Percentiles rank a stretch among this genome's conserved stretches.
phyloP scores from a whole-genome alignment of 441 rosid species.

The Populus hybrid region DNA sequence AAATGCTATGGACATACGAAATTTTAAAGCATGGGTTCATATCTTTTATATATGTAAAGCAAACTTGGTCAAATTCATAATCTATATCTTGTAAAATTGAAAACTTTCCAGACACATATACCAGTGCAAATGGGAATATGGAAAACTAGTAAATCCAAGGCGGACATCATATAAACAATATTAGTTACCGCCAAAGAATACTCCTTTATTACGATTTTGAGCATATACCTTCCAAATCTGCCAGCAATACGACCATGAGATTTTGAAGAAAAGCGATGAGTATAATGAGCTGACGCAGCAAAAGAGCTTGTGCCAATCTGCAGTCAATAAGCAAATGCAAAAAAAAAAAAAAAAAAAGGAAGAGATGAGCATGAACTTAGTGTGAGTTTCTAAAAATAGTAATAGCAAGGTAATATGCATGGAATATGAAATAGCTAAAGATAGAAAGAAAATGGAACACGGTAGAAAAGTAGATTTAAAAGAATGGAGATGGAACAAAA shows the following conservation, averaged over 20 bases:
- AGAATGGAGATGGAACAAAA: not conserved
- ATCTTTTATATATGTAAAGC: not conserved
- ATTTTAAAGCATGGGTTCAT: not conserved
- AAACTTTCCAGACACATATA: not conserved
- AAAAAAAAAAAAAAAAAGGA: not conserved
- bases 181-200: not conserved
- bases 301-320: conserved; percentile 81
- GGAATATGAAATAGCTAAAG: not conserved
- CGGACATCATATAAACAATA: not conserved
- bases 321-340: conserved; percentile 18
- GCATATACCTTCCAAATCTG: conserved; percentile 70
- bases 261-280: conserved; percentile 64
- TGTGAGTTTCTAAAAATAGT: not conserved
- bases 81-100: conserved; percentile 1
- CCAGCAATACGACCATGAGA: conserved; percentile 88
- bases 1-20: not conserved
- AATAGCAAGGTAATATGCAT: not conserved
- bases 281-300: conserved; percentile 75
- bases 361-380: not conserved
- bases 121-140: not conserved
- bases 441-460: not conserved
- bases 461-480: not conserved
- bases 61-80: not conserved
- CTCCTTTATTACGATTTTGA: not conserved
- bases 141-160: not conserved